Evolutionary conservation across 2,329 filamentous ascomycete genomes (phyloP).

Genomic region (Pseudogymnoascus sp.): DNA sequence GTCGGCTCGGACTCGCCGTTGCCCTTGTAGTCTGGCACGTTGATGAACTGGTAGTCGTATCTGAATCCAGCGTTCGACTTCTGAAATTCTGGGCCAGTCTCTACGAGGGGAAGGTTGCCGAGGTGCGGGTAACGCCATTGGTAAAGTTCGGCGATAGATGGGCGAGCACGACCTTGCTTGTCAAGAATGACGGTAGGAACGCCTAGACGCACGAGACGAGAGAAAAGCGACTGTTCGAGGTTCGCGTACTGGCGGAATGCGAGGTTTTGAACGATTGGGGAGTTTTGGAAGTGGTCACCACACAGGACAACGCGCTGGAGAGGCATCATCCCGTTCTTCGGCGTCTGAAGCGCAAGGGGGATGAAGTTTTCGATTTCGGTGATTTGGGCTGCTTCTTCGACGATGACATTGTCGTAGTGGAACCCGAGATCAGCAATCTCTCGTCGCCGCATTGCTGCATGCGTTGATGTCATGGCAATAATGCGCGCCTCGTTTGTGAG

Average conservation of each 20-base stretch:
- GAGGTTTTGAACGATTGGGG: slow-evolving; percentile 87
- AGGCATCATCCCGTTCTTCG: slow-evolving; percentile 62
- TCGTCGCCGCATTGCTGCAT: slow-evolving; percentile 86
- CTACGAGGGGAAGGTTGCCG: slow-evolving; percentile 69
- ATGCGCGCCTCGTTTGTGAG: slow-evolving; percentile 94
- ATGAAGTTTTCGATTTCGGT: slow-evolving; percentile 98
- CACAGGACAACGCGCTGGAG: slow-evolving; percentile 86
- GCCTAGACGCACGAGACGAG: slow-evolving; percentile 79
- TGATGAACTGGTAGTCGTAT: slow-evolving; percentile 94
- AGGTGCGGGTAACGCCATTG: slow-evolving; percentile 85
- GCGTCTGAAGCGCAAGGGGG: slow-evolving; percentile 83
- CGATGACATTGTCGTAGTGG: slow-evolving; percentile 93
- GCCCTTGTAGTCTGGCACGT: slow-evolving; percentile 89
- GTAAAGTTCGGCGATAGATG: slow-evolving; percentile 82
- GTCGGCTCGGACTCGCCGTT: slow-evolving; percentile 81
- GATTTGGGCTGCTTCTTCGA: slow-evolving; percentile 98
- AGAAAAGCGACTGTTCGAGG: slow-evolving; percentile 91
- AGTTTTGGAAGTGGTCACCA: slow-evolving; percentile 95
- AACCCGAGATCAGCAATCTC: slow-evolving; percentile 92
- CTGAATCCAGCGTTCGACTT: slow-evolving; percentile 85
- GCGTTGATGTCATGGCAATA: slow-evolving; percentile 96
- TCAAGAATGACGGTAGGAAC: slow-evolving; percentile 89
- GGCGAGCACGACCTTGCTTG: slow-evolving; percentile 84
- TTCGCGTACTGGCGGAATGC: slow-evolving; percentile 94
- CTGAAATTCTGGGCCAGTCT: slow-evolving; percentile 62